phyloP scores from a whole-genome alignment of 768 basidiomycete genomes.

The Calocera cornea region DNA sequence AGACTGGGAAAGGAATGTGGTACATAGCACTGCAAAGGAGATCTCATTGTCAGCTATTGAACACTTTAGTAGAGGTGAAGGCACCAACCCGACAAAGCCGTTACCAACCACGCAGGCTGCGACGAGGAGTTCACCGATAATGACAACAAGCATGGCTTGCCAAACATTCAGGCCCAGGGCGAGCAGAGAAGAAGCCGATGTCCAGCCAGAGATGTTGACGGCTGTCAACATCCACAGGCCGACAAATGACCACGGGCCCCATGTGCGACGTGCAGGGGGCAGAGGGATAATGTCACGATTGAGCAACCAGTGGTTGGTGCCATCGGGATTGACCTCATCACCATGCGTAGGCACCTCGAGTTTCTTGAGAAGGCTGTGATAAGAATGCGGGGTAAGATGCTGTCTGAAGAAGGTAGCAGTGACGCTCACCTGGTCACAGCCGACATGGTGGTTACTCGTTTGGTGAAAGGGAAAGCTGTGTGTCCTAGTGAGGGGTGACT shows the following conservation, averaged over 20 bases:
- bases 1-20: slow-evolving; percentile 22
- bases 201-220: slow-evolving; percentile 18
- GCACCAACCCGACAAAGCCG: slow-evolving; percentile 15
- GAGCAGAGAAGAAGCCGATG: slow-evolving; percentile 17
- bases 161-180: slow-evolving; percentile 16
- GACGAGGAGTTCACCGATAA: slow-evolving; percentile 14
- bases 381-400: not conserved
- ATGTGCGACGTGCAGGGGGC: slow-evolving; percentile 12
- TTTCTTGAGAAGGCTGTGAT: not conserved
- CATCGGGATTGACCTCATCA: not conserved
- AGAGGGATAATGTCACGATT: slow-evolving; percentile 18
- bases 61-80: not conserved
- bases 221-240: slow-evolving; percentile 16
- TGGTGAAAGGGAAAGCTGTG: not conserved
- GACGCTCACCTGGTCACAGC: not conserved
- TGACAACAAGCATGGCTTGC: slow-evolving; percentile 18
- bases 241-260: slow-evolving; percentile 18
- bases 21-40: slow-evolving; percentile 14
- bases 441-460: not conserved
- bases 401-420: not conserved
- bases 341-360: not conserved
- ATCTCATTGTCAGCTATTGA: too few species aligned
- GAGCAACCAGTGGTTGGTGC: slow-evolving; percentile 6
- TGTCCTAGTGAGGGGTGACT: not conserved
- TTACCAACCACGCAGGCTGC: slow-evolving; percentile 15